Conservation (phyloP, 108 stramenopile genomes). For the Skeletonema grethae region DNA sequence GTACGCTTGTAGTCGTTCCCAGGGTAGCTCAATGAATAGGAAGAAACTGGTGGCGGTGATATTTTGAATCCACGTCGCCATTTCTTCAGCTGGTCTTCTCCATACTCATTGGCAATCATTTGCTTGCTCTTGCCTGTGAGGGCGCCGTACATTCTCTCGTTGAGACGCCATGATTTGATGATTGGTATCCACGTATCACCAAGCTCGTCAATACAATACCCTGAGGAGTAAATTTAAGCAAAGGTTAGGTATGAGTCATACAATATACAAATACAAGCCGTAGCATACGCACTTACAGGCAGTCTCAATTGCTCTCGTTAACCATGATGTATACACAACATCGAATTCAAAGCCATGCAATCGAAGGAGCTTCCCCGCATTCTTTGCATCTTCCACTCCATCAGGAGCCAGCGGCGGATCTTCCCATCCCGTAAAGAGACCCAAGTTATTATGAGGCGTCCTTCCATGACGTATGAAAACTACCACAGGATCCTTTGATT, state of each 20-base stretch:
- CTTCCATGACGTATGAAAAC: constrained; percentile 78
- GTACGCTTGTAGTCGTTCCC: constrained; percentile 76
- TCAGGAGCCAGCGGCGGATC: constrained; percentile 63
- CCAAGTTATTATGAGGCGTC: constrained; percentile 73
- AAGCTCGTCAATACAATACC: constrained; percentile 65
- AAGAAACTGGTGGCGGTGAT: constrained; percentile 78
- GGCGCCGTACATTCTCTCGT: constrained; percentile 78
- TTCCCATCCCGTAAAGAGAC: constrained; percentile 80
- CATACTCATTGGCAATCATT: constrained; percentile 88
- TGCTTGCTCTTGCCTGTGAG: constrained; percentile 85
- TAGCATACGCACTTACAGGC: constrained; percentile 32
- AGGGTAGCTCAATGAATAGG: constrained; percentile 75
- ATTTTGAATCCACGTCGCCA: constrained; percentile 87
- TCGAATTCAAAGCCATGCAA: constrained; percentile 82
- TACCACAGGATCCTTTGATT: constrained; percentile 57
- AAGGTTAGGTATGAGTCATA: neutral
- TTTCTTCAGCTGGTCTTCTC: constrained; percentile 81
- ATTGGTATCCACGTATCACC: constrained; percentile 75
- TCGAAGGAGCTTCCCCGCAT: constrained; percentile 49
- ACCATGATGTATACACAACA: constrained; percentile 85
- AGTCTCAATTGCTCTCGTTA: constrained; percentile 79
- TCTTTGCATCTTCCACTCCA: constrained; percentile 65
- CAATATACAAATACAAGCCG: neutral
- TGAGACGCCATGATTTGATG: constrained; percentile 71
- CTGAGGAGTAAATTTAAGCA: neutral